Evolutionary conservation across 352 stramenopile species (phyloP), one percentile per base, ranked within the genome.

Genomic region (Phytopythium sindhum): DNA sequence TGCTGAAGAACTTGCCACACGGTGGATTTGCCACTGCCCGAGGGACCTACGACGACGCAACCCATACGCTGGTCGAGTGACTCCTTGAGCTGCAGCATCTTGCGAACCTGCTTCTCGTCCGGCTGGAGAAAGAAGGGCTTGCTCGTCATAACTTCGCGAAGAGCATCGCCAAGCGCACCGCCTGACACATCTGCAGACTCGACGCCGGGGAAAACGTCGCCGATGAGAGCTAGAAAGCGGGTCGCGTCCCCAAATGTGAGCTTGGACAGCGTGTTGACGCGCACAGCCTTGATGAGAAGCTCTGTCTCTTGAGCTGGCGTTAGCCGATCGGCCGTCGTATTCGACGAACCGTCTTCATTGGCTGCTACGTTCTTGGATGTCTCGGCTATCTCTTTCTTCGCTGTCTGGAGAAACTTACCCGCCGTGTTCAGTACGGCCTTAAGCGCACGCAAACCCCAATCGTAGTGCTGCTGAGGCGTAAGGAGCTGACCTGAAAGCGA

Each of bases 11-110:
- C 86, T 28, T 91, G 77, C 95, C 94, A 98, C n/a, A 98, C 77
- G 0, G 91, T 97, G 6, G 88, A 97, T 70, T 98, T 98, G 62
- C 95, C 95, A 57, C 88, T 97, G 2, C 95, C 95, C 0, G 87
- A 96, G 0, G 93, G 95, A 0, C 95, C 95, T 0, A 98, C 95
- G 17, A 98, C 81, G 10, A 98, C 93, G 62, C 93, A 98, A 0
- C 95, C 93, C 89, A 98, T 98, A 45, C 95, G 89, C 63, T 98
- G 93, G 60, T 98, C 93, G 1, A 98, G 78, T 4, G 89, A 94
- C 65, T 98, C 95, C 69, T 98, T 98, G 8, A 98, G 80, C 64
- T 98, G 93, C 31, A 98, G 74, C 90, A 98, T 98, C 74, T 98
- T 98, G 3, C 88, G 76, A 17, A 98, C 86, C 71, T 98, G 91